A percentile compares a stretch with the other conserved stretches of the same genome.
Evolutionary conservation across 371 early-diverging fungal species (phyloP).

Genomic region (Chytridium lagenaria): DNA sequence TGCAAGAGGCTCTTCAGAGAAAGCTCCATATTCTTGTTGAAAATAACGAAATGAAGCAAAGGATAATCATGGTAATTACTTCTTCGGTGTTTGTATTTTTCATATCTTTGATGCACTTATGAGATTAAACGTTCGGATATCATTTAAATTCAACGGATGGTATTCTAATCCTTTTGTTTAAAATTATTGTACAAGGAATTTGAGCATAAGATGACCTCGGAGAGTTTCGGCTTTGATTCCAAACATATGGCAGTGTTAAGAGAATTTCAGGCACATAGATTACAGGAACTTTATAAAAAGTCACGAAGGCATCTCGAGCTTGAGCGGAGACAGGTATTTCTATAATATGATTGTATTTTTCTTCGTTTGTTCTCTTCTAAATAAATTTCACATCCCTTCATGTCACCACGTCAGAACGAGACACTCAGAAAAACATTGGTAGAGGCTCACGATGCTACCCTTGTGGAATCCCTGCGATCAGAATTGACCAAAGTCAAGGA

Average conservation of each 20-base stretch:
- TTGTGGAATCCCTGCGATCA: slow-evolving; percentile 21
- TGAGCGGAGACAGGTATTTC: slow-evolving; percentile 27
- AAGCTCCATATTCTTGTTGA: slow-evolving; percentile 25
- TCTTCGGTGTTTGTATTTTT: too few species aligned
- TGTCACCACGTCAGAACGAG: slow-evolving; percentile 40
- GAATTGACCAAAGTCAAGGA: slow-evolving; percentile 28
- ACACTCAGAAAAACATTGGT: slow-evolving; percentile 24
- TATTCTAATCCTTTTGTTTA: not conserved
- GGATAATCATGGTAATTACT: slow-evolving; percentile 33
- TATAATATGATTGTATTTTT: not conserved
- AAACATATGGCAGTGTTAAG: slow-evolving; percentile 32
- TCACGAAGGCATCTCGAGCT: slow-evolving; percentile 33
- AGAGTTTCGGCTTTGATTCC: slow-evolving; percentile 20
- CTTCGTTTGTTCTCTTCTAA: not conserved
- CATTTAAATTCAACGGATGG: too few species aligned
- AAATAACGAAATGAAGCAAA: slow-evolving; percentile 39
- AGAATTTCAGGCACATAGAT: slow-evolving; percentile 36
- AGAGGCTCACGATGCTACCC: slow-evolving; percentile 25
- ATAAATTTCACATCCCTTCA: too few species aligned
- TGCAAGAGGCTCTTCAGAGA: slow-evolving; percentile 3
- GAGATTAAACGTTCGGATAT: too few species aligned
- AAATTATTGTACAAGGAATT: not conserved
- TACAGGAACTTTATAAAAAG: slow-evolving; percentile 34
- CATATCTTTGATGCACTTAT: too few species aligned
- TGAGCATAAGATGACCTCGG: slow-evolving; percentile 12